A percentile compares a stretch with the other conserved stretches of the same genome.
phyloP scores from a whole-genome alignment of 164 flowering plant species.

The Protea cynaroides region DNA sequence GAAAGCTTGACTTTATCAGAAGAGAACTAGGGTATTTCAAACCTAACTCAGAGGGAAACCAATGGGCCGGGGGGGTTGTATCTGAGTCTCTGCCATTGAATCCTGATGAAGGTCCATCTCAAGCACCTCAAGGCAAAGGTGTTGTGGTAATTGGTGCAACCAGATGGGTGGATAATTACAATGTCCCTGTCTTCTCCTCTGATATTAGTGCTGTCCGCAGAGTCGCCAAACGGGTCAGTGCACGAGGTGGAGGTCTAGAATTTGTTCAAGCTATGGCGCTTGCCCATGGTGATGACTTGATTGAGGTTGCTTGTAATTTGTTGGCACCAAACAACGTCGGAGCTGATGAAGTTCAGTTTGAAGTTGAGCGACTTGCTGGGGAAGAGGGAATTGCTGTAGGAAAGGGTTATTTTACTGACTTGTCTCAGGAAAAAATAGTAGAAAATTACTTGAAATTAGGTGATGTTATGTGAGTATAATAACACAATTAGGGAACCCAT shows the following conservation, averaged over 20 bases:
- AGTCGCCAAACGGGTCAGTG: conserved; percentile 49
- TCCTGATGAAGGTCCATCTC: conserved; percentile 55
- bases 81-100: conserved; percentile 5
- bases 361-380: conserved; percentile 50
- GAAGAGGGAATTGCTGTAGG: conserved; percentile 50
- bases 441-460: conserved; percentile 35
- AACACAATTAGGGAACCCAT: too few relatives aligned
- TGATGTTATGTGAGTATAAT: not conserved
- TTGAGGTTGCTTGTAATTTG: conserved; percentile 68
- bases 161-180: conserved; percentile 67
- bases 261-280: conserved; percentile 74
- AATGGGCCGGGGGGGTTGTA: conserved; percentile 45
- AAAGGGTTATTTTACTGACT: conserved; percentile 62
- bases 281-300: conserved; percentile 39
- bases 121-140: conserved; percentile 36
- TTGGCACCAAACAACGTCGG: conserved; percentile 48
- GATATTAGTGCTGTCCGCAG: conserved; percentile 41
- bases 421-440: conserved; percentile 40
- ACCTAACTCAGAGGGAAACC: conserved; percentile 42
- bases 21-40: conserved; percentile 61
- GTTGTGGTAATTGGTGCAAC: conserved; percentile 57
- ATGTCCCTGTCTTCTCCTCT: conserved; percentile 45
- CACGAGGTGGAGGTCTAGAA: conserved; percentile 63
- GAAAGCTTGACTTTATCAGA: conserved; percentile 48
- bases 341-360: conserved; percentile 47